Conservation (phyloP, 495 filamentous ascomycete genomes). For the Cudoniella acicularis region DNA sequence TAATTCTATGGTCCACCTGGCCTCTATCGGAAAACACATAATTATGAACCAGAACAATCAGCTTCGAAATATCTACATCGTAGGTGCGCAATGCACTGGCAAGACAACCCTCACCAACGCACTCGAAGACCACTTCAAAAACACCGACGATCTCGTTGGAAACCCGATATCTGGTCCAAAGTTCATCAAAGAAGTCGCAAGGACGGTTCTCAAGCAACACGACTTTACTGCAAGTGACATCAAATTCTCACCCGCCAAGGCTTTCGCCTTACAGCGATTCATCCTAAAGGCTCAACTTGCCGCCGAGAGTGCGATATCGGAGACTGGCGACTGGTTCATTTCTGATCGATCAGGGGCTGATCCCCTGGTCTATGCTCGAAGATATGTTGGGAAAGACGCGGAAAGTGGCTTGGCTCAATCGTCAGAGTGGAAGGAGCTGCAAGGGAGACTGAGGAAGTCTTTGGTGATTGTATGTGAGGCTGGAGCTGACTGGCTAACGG, state of each 20-base stretch:
- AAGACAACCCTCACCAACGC: slow-evolving; percentile 46
- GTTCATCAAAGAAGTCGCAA: slow-evolving; percentile 43
- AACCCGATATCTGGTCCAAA: slow-evolving; percentile 12
- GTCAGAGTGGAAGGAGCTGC: slow-evolving; percentile 32
- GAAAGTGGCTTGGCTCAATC: slow-evolving; percentile 25
- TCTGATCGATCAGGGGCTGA: slow-evolving; percentile 50
- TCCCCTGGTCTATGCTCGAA: slow-evolving; percentile 41
- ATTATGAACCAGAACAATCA: not conserved
- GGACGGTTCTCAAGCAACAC: slow-evolving; percentile 36
- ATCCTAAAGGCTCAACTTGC: slow-evolving; percentile 42
- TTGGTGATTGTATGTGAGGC: slow-evolving; percentile 45
- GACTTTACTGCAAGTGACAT: slow-evolving; percentile 39
- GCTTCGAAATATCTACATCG: slow-evolving; percentile 40
- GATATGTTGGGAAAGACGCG: slow-evolving; percentile 34
- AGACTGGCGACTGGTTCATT: slow-evolving; percentile 36
- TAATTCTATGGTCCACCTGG: not conserved
- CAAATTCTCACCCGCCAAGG: slow-evolving; percentile 26
- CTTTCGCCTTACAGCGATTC: slow-evolving; percentile 37
- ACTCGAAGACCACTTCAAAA: slow-evolving; percentile 30
- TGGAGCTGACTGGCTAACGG: slow-evolving; percentile 36
- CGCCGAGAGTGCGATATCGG: slow-evolving; percentile 30
- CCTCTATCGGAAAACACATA: too few species aligned
- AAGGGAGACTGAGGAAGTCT: slow-evolving; percentile 32
- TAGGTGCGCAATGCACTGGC: slow-evolving; percentile 48
- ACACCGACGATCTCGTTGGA: not conserved